Evolutionary conservation across 225 moss, liverwort and hornwort genomes (phyloP).

Genomic region (Neckera pumila): DNA sequence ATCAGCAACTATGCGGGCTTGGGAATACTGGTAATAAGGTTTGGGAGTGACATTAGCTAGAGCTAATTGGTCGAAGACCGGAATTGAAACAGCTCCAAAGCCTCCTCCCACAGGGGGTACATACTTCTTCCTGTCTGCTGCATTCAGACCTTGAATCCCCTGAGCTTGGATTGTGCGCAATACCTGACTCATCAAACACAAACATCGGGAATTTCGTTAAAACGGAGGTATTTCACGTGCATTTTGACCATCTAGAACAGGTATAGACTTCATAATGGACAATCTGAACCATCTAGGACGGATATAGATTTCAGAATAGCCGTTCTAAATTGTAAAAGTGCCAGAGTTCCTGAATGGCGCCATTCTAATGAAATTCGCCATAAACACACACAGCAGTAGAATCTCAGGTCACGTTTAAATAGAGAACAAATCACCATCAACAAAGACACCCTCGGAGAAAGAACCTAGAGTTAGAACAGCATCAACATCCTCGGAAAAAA

Average conservation of each 20-base stretch:
- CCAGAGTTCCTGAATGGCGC: no score
- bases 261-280: no score
- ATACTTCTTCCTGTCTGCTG: conserved; percentile 46
- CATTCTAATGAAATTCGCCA: no score
- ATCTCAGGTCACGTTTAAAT: not conserved
- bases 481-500: not conserved
- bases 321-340: no score
- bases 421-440: not conserved
- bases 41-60: conserved; percentile 39
- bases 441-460: not conserved
- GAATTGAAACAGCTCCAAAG: conserved; percentile 53
- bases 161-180: conserved; percentile 60
- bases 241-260: no score
- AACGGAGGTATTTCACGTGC: no score
- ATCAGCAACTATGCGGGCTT: conserved; percentile 63
- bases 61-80: conserved; percentile 31
- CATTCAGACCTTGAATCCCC: conserved; percentile 62
- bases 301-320: no score
- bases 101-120: conserved; percentile 56
- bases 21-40: conserved; percentile 60
- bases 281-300: no score
- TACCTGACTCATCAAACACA: conserved; percentile 25
- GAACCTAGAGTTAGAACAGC: not conserved
- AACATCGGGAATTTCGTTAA: no score
- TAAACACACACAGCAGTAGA: not conserved